Conservation (phyloP, 768 basidiomycete species). For the Mycena floridula region DNA sequence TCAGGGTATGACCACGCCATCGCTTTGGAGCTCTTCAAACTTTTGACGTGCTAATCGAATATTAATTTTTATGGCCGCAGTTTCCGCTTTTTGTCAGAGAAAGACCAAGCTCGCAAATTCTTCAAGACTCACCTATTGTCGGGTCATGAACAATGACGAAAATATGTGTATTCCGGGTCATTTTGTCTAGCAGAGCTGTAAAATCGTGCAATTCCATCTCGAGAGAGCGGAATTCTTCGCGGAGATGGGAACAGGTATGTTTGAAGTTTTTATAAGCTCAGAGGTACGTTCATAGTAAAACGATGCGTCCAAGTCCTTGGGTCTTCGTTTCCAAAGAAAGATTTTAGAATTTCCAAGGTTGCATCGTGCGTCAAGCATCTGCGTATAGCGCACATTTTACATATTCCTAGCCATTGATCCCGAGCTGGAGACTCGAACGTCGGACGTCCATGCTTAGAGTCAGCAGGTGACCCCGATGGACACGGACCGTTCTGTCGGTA, state of each 20-base stretch:
- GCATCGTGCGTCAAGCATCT: too few relatives aligned
- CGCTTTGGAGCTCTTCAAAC: slow-evolving; percentile 85
- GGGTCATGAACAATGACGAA: slow-evolving; percentile 87
- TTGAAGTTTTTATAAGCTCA: slow-evolving; percentile 95
- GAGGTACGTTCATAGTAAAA: slow-evolving; percentile 83
- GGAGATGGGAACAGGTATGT: slow-evolving; percentile 78
- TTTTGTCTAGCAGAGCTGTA: slow-evolving; percentile 84
- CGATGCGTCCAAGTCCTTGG: too few relatives aligned
- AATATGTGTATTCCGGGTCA: slow-evolving; percentile 92
- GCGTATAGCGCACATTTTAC: too few relatives aligned
- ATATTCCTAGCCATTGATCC: too few relatives aligned
- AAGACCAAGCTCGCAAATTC: slow-evolving; percentile 2
- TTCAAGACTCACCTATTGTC: slow-evolving; percentile 58
- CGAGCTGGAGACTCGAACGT: too few relatives aligned
- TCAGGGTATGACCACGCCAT: too few relatives aligned
- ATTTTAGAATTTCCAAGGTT: too few relatives aligned
- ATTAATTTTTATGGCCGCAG: slow-evolving; percentile 82
- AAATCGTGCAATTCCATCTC: slow-evolving; percentile 85
- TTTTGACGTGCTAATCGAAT: slow-evolving; percentile 81
- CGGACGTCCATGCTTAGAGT: too few relatives aligned
- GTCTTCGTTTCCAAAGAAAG: too few relatives aligned
- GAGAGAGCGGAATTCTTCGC: slow-evolving; percentile 80
- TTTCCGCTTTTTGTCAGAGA: slow-evolving; percentile 54
- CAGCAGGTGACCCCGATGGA: too few relatives aligned
- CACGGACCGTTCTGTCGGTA: too few relatives aligned